Conservation (phyloP, 2,329 filamentous ascomycete species). For the Microdochium bolleyi region DNA sequence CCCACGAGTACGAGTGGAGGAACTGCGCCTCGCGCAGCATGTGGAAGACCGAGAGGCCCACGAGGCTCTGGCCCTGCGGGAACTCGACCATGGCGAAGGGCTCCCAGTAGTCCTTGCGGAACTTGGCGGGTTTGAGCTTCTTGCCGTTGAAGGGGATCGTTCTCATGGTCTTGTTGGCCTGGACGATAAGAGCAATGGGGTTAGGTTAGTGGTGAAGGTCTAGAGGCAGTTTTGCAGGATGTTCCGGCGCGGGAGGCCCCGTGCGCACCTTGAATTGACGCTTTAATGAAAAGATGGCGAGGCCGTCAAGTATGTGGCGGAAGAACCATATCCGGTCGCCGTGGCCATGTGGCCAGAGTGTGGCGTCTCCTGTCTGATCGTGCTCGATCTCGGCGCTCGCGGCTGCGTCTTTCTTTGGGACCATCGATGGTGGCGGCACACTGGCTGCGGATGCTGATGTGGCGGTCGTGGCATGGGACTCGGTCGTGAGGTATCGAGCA, state of each 20-base stretch:
- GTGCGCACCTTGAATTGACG: conserved; percentile 34
- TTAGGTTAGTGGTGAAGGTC: no score
- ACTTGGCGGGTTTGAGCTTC: conserved; percentile 52
- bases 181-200: neutral
- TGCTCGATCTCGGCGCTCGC: conserved; percentile 6
- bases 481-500: neutral
- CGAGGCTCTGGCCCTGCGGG: conserved; percentile 36
- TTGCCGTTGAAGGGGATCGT: conserved; percentile 54
- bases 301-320: conserved; percentile 38
- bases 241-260: neutral
- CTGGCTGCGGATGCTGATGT: conserved; percentile 2
- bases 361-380: conserved; percentile 11
- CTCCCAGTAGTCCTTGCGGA: conserved; percentile 62
- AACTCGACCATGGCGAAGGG: conserved; percentile 54
- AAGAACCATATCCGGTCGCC: conserved; percentile 53
- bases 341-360: conserved; percentile 24
- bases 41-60: conserved; percentile 53
- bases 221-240: neutral
- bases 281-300: conserved; percentile 44
- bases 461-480: conserved; percentile 6
- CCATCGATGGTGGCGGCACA: conserved; percentile 8
- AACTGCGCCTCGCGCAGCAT: conserved; percentile 57
- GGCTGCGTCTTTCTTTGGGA: neutral
- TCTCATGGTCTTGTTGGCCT: conserved; percentile 14
- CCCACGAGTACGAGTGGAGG: conserved; percentile 57